Evolutionary conservation across 2,329 filamentous ascomycete genomes (phyloP).

Genomic region (Epichloe uncinata): DNA sequence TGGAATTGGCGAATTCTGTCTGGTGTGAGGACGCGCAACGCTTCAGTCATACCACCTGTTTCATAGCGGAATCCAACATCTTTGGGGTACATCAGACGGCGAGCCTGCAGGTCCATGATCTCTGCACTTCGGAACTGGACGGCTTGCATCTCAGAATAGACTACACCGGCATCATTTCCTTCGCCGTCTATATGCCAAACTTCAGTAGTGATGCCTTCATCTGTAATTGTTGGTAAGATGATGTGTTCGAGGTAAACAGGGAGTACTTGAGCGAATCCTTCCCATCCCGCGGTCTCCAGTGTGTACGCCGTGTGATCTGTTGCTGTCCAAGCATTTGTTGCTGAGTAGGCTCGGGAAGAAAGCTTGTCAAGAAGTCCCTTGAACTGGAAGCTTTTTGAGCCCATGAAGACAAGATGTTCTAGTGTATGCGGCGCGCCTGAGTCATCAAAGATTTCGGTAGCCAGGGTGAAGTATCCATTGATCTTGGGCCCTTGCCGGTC

Average conservation of each 20-base stretch:
- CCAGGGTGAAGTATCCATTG: constrained; percentile 85
- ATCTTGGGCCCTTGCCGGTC: constrained; percentile 92
- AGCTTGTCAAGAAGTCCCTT: constrained; percentile 93
- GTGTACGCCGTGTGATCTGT: constrained; percentile 96
- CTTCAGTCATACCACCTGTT: constrained; percentile 95
- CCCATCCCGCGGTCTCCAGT: constrained; percentile 89
- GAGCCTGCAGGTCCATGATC: constrained; percentile 75
- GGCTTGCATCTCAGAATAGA: constrained; percentile 98
- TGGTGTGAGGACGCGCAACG: constrained; percentile 70
- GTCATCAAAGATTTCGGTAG: constrained; percentile 95
- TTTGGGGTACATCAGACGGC: constrained; percentile 73
- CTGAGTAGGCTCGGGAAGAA: constrained; percentile 82
- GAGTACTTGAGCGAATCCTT: constrained; percentile 87
- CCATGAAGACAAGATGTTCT: constrained; percentile 78
- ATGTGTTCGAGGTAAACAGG: constrained; percentile 94
- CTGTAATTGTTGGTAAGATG: constrained; percentile 79
- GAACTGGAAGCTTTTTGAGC: constrained; percentile 84
- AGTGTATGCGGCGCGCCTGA: constrained; percentile 82
- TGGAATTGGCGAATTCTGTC: constrained; percentile 93
- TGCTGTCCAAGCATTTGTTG: constrained; percentile 94
- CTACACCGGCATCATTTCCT: constrained; percentile 89
- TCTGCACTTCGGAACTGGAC: constrained; percentile 75
- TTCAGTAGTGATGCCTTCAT: constrained; percentile 87
- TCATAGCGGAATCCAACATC: constrained; percentile 91
- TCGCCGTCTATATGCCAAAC: constrained; percentile 91